A percentile compares a stretch with the other conserved stretches of the same genome.
Conservation (phyloP, 768 basidiomycete species). For the Kwoniella shandongensis region DNA sequence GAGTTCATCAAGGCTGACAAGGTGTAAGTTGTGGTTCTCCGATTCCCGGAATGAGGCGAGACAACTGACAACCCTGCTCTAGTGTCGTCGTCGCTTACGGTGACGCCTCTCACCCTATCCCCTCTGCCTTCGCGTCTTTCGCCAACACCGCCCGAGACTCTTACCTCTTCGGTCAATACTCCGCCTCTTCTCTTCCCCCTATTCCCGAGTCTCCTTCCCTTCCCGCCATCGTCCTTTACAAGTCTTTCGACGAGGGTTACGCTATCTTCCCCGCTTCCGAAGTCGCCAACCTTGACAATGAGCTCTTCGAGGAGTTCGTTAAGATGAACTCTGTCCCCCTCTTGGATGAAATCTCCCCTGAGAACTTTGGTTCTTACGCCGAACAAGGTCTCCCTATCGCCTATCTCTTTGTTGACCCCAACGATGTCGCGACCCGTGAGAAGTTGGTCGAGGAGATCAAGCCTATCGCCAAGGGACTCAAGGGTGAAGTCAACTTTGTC, state of each 20-base stretch:
- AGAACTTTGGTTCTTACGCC: constrained; percentile 88
- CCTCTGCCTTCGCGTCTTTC: constrained; percentile 72
- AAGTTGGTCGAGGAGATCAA: constrained; percentile 66
- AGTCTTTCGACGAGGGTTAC: constrained; percentile 80
- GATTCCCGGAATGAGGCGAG: not conserved
- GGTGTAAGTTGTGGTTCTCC: constrained; percentile 55
- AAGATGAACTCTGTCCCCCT: constrained; percentile 80
- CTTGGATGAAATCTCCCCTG: constrained; percentile 87
- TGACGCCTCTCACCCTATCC: constrained; percentile 67
- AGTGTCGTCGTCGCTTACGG: constrained; percentile 81
- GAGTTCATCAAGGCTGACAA: constrained; percentile 88
- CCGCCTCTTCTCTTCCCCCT: constrained; percentile 61
- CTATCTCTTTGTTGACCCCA: constrained; percentile 89
- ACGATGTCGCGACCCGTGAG: constrained; percentile 63
- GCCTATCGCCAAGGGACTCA: constrained; percentile 76
- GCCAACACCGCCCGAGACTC: constrained; percentile 89
- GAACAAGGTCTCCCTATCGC: constrained; percentile 79
- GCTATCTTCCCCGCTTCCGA: constrained; percentile 48
- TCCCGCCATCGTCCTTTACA: constrained; percentile 88
- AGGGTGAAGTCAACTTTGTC: constrained; percentile 90
- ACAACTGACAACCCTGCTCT: constrained; percentile 1
- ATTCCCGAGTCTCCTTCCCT: constrained; percentile 68
- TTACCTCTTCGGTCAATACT: constrained; percentile 84
- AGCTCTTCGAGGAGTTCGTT: constrained; percentile 74
- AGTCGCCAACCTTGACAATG: constrained; percentile 42